A percentile compares a stretch with the other conserved stretches of the same genome.
Evolutionary conservation across 164 flowering plant species (phyloP).

Genomic region (Vitis riparia): DNA sequence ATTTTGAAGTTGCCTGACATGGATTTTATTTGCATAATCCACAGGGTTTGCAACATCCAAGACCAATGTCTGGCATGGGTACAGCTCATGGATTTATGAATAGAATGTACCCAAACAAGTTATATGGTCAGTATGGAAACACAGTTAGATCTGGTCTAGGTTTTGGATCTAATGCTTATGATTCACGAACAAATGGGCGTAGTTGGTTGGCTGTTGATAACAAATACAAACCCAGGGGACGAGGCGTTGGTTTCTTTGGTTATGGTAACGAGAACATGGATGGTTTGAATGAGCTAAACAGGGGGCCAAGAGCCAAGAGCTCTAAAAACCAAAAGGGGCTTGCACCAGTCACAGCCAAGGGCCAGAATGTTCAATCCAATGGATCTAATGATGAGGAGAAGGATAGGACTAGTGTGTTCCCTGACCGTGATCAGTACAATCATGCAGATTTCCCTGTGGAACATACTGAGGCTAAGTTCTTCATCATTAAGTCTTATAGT

Average conservation of each 20-base stretch:
- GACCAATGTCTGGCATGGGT: conserved; percentile 41
- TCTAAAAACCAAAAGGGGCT: conserved; percentile 54
- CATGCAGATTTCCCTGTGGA: conserved; percentile 59
- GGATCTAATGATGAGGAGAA: conserved; percentile 35
- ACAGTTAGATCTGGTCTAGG: conserved; percentile 38
- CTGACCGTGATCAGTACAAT: conserved; percentile 65
- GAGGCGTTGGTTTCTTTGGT: conserved; percentile 48
- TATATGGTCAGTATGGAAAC: conserved; percentile 47
- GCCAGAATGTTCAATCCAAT: conserved; percentile 36
- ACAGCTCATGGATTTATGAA: conserved; percentile 42
- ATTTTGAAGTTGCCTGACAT: not conserved
- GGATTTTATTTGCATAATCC: not conserved
- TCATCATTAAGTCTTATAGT: conserved; percentile 85
- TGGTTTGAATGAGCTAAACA: conserved; percentile 82
- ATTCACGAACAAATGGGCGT: conserved; percentile 42
- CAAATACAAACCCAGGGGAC: conserved; percentile 66
- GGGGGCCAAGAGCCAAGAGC: conserved; percentile 78
- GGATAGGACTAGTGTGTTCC: conserved; percentile 22
- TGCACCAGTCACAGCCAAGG: conserved; percentile 48
- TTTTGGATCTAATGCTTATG: conserved; percentile 44
- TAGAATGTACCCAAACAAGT: conserved; percentile 45
- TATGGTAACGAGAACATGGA: conserved; percentile 64
- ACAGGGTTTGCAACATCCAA: conserved; percentile 47
- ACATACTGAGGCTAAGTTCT: conserved; percentile 76
- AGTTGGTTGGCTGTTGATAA: conserved; percentile 59